Evolutionary conservation across 495 filamentous ascomycete genomes (phyloP), one percentile per base, ranked within the genome.

Genomic region (Penicillium ochrochloron): DNA sequence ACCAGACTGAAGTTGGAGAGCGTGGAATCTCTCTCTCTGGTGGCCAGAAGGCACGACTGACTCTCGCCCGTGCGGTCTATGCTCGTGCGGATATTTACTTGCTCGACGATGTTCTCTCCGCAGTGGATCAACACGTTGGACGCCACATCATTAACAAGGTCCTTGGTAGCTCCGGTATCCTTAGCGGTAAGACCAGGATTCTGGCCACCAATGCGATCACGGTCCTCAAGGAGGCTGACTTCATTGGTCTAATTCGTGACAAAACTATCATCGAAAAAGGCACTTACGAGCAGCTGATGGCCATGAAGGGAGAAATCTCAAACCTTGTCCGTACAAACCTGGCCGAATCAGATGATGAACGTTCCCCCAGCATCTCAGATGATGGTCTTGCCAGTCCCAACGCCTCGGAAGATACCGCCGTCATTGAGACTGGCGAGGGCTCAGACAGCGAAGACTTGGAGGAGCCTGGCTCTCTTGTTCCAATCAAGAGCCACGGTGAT

Each of bases 51-150:
- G 95, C 96, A 60, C 89, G 96, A 17, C 82, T 99, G 68, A 95
- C 93, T n/a, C 83, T 99, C 58, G 96, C 96, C 15, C 84, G 96
- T 72, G 96, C 96, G 53, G 96, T 99, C 2, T 99, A 99, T 73
- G 94, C 96, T 60, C 86, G 96, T 66, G 92, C 95, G n/a, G 96
- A 99, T 77, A 86, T 99, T 61, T 99, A 98, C 67, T 80, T 99
- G 14, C 81, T 99, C 7, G 96, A 99, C 70, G 96, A 99, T 74
- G 89, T 91, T 62, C 82, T 99, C 21, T 97, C 94, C 27, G 95
- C 96, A 2, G 96, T 99, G 19, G 96, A 99, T 76, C 95, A 97
- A 65, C 96, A 99, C 73, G 96, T 99, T 59, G 96, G 96, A 35
- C 85, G 92, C 59, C 96, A 98, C 75, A 81, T 99, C 48, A 97